Evolutionary conservation across 257 asterid species (phyloP), one percentile per base, ranked within the genome.

Genomic region (Rehmannia glutinosa): DNA sequence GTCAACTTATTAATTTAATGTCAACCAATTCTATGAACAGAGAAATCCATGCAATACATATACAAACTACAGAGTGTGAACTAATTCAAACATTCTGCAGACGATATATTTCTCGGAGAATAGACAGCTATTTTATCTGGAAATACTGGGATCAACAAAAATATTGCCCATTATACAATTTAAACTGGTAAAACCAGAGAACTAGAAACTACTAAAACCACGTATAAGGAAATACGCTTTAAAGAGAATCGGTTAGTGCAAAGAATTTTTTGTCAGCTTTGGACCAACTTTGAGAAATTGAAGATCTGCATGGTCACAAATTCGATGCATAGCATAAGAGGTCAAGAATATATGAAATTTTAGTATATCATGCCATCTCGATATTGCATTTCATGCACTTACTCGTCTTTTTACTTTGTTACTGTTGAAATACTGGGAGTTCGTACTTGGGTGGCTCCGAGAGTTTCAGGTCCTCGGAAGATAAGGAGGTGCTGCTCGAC

Each of bases 381-480:
- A n/a, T n/a, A n/a, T n/a, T n/a, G n/a, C n/a, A n/a, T n/a, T 51
- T 51, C 58, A 51, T 8, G 16, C 35, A 51, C 32, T 24, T 24
- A 21, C 58, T n/a, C n/a, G n/a, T 2, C 56, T 19, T 12, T 23
- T 50, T 50, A 8, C 32, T 24, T 50, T 2, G 32, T 24, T 50
- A 50, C 1, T 46, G 70, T 69, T 79, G 85, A 61, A 64, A 80
- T 39, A 89, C 58, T 1, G 88, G 93, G 71, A 91, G 82, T 41
- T 85, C 86, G 16, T 58, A 79, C 58, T 56, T 78, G 6, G 66
- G 73, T 16, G 62, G 72, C 41, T 63, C 63, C 6, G 38, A 19
- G 16, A 38, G 53, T 73, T 71, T 72, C 50, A 20, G 69, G 46
- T 68, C 75, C 39, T 70, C 70, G 0, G 68, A 68, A 16, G 84